These are phyloP conservation scores for Verticillium alfalfae DNA, from an alignment of 2,329 filamentous ascomycete genomes.

Conservation along the genomic window DNA sequence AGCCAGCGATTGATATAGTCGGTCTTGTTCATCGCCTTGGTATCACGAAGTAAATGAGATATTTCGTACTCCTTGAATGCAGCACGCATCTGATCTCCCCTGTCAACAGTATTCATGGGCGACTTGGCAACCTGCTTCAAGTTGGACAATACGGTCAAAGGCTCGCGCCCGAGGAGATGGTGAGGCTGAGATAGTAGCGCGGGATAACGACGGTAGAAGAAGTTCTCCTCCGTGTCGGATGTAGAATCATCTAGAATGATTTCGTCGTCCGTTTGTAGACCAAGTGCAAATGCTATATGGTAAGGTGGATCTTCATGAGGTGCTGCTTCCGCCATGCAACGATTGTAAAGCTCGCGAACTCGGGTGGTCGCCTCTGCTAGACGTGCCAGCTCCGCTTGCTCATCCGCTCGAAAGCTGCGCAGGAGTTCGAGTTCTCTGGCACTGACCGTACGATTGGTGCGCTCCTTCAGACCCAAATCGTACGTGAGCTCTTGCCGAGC, in stretches of 20 bases:
- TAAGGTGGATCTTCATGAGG: conserved; percentile 36
- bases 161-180: conserved; percentile 32
- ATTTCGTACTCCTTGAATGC: conserved; percentile 45
- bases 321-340: conserved; percentile 34
- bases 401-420: conserved; percentile 31
- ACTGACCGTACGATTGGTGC: conserved; percentile 19
- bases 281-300: conserved; percentile 31
- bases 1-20: conserved; percentile 49
- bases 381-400: conserved; percentile 22
- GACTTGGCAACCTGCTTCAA: conserved; percentile 31
- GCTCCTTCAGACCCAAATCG: conserved; percentile 25
- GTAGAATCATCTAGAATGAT: conserved; percentile 29
- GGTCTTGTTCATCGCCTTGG: conserved; percentile 27
- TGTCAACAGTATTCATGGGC: conserved; percentile 26
- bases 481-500: conserved; percentile 30
- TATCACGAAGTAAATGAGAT: conserved; percentile 31
- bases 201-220: conserved; percentile 35
- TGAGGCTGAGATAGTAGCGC: conserved; percentile 43
- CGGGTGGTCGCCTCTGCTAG: conserved; percentile 25
- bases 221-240: conserved; percentile 16
- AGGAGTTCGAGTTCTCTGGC: conserved; percentile 38
- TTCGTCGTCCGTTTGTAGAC: conserved; percentile 32
- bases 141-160: conserved; percentile 33
- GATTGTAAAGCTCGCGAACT: conserved; percentile 25
- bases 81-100: conserved; percentile 26